Conservation (phyloP, 345 rosid species). For the Ailanthus altissimus region DNA sequence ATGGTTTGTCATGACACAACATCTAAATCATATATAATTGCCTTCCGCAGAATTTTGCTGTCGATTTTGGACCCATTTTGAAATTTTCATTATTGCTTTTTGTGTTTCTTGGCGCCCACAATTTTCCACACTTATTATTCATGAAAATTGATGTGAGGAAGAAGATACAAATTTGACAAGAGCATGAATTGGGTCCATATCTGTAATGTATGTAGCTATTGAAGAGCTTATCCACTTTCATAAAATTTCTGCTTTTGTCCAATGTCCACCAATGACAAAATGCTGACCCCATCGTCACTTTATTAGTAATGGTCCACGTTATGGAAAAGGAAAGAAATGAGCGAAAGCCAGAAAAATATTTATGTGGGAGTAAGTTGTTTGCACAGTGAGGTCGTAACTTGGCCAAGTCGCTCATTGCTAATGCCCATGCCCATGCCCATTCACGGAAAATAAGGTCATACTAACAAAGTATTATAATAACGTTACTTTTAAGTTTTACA, state of each 20-base stretch:
- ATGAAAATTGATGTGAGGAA: background rate
- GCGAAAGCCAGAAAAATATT: background rate
- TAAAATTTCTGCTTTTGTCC: background rate
- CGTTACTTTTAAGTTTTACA: too few relatives aligned
- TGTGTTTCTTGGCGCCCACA: background rate
- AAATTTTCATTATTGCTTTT: background rate
- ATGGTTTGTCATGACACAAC: background rate
- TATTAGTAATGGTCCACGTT: background rate
- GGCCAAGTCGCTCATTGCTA: background rate
- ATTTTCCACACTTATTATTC: background rate
- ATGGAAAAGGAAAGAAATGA: background rate
- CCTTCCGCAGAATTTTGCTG: background rate
- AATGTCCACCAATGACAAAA: background rate
- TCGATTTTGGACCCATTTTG: constrained; percentile 14
- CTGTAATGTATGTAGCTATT: background rate
- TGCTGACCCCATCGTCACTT: background rate
- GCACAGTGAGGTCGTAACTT: background rate
- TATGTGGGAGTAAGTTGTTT: background rate
- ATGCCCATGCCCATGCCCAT: too few relatives aligned
- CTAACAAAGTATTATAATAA: too few relatives aligned
- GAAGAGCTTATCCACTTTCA: background rate
- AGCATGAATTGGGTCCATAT: background rate
- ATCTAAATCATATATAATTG: background rate
- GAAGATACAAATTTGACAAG: background rate
- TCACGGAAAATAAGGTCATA: background rate